phyloP scores from a whole-genome alignment of 2,329 filamentous ascomycete species.

The Aspergillus sp. region DNA sequence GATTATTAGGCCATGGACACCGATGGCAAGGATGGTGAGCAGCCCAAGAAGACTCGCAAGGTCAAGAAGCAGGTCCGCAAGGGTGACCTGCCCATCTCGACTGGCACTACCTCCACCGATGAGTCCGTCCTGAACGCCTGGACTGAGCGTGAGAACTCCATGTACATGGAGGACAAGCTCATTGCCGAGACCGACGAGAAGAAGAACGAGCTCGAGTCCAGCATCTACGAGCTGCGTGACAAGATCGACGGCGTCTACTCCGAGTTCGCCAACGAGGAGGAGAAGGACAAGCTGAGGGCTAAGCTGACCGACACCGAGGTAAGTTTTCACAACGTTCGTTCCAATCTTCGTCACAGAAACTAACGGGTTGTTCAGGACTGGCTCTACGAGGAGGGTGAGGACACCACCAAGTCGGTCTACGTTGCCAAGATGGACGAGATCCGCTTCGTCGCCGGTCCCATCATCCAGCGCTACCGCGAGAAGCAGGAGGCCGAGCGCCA shows the following conservation, averaged over 20 bases:
- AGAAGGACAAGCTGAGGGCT: conserved; percentile 81
- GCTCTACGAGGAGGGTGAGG: conserved; percentile 96
- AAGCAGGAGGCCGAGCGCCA: conserved; percentile 86
- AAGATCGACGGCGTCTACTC: conserved; percentile 92
- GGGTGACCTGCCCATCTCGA: conserved; percentile 85
- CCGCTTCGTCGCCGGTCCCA: conserved; percentile 82
- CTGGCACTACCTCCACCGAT: conserved; percentile 80
- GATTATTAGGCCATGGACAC: conserved; percentile 79
- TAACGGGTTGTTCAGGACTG: conserved; percentile 69
- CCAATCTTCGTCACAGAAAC: conserved; percentile 8
- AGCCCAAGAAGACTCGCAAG: conserved; percentile 85
- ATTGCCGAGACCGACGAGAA: conserved; percentile 98
- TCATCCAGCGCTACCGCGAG: conserved; percentile 93
- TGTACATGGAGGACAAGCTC: conserved; percentile 98
- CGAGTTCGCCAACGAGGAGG: conserved; percentile 85
- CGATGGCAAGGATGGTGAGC: conserved; percentile 65
- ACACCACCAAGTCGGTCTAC: conserved; percentile 91
- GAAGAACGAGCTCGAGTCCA: conserved; percentile 99
- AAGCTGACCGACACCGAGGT: conserved; percentile 88
- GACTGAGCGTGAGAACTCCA: conserved; percentile 79
- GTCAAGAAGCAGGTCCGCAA: conserved; percentile 99
- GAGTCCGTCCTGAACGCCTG: conserved; percentile 64
- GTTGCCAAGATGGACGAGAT: conserved; percentile 95
- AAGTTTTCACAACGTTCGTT: conserved; percentile 43
- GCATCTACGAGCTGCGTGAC: conserved; percentile 94